These are phyloP conservation scores for Talaromyces sp. DNA, from an alignment of 2,329 filamentous ascomycete genomes.

Conservation along the genomic window DNA sequence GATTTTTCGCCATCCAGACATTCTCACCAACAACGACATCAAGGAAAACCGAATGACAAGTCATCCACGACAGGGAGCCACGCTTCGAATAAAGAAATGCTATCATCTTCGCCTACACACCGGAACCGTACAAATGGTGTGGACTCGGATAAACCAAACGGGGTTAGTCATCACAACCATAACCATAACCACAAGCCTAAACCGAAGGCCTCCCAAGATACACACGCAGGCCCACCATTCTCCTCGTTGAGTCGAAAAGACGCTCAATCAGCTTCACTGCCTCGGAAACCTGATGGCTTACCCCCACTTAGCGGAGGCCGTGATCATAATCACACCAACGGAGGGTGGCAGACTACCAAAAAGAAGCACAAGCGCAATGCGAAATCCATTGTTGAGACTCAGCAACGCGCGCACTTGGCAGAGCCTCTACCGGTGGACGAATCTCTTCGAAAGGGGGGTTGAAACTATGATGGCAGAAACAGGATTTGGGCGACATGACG, in stretches of 20 bases:
- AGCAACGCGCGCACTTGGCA: constrained; percentile 22
- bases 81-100: constrained; percentile 25
- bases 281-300: constrained; percentile 31
- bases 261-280: constrained; percentile 23
- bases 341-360: constrained; percentile 43
- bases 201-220: constrained; percentile 31
- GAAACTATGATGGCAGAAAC: constrained; percentile 17
- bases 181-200: constrained; percentile 28
- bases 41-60: constrained; percentile 11
- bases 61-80: constrained; percentile 23
- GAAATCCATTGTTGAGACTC: constrained; percentile 32
- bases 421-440: constrained; percentile 41
- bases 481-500: too few species aligned
- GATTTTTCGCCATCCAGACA: constrained; percentile 6
- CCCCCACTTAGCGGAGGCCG: constrained; percentile 20
- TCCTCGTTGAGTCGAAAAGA: constrained; percentile 26
- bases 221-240: constrained; percentile 10
- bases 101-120: constrained; percentile 25
- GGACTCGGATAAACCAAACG: constrained; percentile 34
- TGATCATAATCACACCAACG: constrained; percentile 20
- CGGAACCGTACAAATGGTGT: constrained; percentile 30
- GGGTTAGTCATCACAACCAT: constrained; percentile 14
- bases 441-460: constrained; percentile 43
- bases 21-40: constrained; percentile 11
- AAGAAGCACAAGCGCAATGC: constrained; percentile 38